These are phyloP conservation scores for Kodamaea fungicola DNA, from an alignment of 1,139 yeast species.

Conservation along the genomic window DNA sequence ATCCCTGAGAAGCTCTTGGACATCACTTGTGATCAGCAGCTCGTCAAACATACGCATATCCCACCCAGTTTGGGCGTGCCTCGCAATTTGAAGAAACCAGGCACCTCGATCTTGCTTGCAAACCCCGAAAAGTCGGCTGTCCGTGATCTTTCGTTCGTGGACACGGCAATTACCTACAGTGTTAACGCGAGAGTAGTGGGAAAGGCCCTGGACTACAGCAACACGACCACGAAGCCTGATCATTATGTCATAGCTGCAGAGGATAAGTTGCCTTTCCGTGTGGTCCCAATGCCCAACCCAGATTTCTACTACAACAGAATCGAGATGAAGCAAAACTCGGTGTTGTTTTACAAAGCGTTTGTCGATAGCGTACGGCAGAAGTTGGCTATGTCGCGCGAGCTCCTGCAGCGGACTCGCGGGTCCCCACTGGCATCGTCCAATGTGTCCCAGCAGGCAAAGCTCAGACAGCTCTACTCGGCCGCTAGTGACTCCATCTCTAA, in stretches of 20 bases:
- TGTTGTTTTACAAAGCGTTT: conserved; percentile 36
- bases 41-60: conserved; percentile 32
- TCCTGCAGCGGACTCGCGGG: conserved; percentile 7
- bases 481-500: conserved; percentile 18
- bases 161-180: conserved; percentile 34
- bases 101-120: conserved; percentile 16
- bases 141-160: conserved; percentile 35
- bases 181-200: conserved; percentile 43
- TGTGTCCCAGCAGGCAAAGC: conserved; percentile 15
- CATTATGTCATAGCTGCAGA: conserved; percentile 40
- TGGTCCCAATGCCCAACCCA: conserved; percentile 30
- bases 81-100: conserved; percentile 13
- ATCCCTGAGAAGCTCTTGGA: conserved; percentile 40
- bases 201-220: conserved; percentile 33
- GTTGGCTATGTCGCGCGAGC: conserved; percentile 26
- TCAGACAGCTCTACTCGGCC: conserved; percentile 33
- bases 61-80: conserved; percentile 39
- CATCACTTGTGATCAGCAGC: conserved; percentile 31
- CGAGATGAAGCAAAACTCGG: conserved; percentile 20
- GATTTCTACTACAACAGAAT: conserved; percentile 19
- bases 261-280: conserved; percentile 31
- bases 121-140: conserved; percentile 13
- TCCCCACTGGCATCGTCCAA: conserved; percentile 5
- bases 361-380: conserved; percentile 29
- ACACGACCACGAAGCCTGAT: conserved; percentile 16